Evolutionary conservation across 2,329 filamentous ascomycete genomes (phyloP), one percentile per base, ranked within the genome.

Genomic region (Botrytis elliptica): DNA sequence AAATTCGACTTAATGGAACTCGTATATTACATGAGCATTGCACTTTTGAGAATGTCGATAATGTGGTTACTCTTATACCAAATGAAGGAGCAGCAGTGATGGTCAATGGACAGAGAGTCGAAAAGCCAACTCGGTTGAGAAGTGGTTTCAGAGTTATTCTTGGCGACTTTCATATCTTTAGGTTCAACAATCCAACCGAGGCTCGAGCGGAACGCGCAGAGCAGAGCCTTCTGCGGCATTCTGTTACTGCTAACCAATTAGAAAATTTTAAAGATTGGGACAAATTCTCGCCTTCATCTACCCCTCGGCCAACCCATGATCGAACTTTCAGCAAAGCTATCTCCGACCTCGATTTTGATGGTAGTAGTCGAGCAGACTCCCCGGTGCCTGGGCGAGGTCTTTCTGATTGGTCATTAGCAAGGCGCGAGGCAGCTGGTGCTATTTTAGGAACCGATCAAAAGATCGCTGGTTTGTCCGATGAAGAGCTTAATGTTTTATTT

Each of bases 101-200:
- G 96, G 94, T 99, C 70, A 99, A 99, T 79, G 96, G 96, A 74
- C 89, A 95, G 77, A 92, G 95, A 29, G 93, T 98, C 71, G 90
- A 94, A 71, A 94, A 95, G 79, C 91, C 95, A 1, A 94, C 92
- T 77, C 89, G 94, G 77, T 86, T 99, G 62, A 92, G 95, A 80
- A 98, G 95, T 79, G 96, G 96, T 9, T 97, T 95, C 81, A 92
- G 96, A 75, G 93, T 99, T 71, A 99, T 99, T 76, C 86, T 99
- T 16, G 96, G 96, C 59, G 96, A 99, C 82, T 99, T 99, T 79
- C 96, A 99, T 82, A 99, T 99, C 75, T 98, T 99, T 84, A 88
- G 96, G 73, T 99, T 99, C 85, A 99, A 98, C 79, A 95, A 99
- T 81, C 96, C 96, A 0, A 92, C 97, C 86, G 96, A 99, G 84